Evolutionary conservation across 306 rosid genomes (phyloP).

Genomic region (Alnus glutinosa): DNA sequence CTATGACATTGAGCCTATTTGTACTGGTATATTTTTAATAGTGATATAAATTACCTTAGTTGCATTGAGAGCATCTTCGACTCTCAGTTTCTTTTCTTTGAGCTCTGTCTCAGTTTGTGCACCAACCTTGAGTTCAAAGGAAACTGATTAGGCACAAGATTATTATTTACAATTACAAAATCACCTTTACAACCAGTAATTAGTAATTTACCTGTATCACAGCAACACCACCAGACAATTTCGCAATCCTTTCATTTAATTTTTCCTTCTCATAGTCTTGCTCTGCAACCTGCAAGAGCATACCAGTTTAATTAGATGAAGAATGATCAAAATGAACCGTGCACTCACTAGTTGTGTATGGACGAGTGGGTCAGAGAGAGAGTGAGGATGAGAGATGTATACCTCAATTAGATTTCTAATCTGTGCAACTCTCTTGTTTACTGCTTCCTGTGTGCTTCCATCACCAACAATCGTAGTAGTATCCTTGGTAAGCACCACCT

Average conservation of each 20-base stretch:
- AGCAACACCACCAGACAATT: slow-evolving; percentile 97
- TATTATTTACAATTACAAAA: neutral
- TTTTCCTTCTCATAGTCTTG: slow-evolving; percentile 95
- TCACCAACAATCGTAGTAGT: slow-evolving; percentile 91
- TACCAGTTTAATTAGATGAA: neutral
- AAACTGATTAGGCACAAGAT: neutral
- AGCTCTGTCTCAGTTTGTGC: slow-evolving; percentile 99
- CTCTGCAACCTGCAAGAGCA: slow-evolving; percentile 70
- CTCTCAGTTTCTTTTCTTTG: slow-evolving; percentile 95
- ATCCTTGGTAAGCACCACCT: slow-evolving; percentile 97
- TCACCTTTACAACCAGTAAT: neutral
- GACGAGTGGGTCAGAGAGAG: neutral
- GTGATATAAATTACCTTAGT: slow-evolving; percentile 65
- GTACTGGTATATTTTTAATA: neutral
- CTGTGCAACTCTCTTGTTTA: slow-evolving; percentile 88
- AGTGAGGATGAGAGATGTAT: neutral
- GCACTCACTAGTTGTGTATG: neutral
- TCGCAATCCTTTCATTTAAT: slow-evolving; percentile 90
- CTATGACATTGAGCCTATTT: neutral
- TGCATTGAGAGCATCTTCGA: slow-evolving; percentile 98
- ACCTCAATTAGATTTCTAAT: slow-evolving; percentile 90
- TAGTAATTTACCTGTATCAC: slow-evolving; percentile 72
- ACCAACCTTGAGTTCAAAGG: slow-evolving; percentile 64
- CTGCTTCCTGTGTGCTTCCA: slow-evolving; percentile 95
- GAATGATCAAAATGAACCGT: neutral